phyloP scores from a whole-genome alignment of 305 asterid species.

The Fraxinus platypoda region DNA sequence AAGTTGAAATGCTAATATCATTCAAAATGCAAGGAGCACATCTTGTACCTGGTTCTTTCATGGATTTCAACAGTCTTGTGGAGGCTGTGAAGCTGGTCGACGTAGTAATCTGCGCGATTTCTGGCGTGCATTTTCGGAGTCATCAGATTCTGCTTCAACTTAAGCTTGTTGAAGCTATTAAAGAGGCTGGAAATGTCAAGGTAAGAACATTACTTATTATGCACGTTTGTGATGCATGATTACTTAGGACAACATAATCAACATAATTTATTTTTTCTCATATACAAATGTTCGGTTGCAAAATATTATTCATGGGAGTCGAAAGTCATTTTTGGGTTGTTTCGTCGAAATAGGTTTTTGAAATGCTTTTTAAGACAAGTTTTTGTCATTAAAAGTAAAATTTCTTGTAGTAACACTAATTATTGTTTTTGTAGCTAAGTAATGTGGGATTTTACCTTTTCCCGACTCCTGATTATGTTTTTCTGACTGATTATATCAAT shows the following conservation, averaged over 20 bases:
- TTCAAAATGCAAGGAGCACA: slow-evolving; percentile 46
- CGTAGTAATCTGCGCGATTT: slow-evolving; percentile 53
- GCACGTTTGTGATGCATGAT: not conserved
- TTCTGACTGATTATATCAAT: not conserved
- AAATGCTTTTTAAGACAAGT: not conserved
- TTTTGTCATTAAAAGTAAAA: not conserved
- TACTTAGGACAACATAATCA: not conserved
- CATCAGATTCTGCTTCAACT: slow-evolving; percentile 53
- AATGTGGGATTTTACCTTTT: not conserved
- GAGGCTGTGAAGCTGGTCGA: slow-evolving; percentile 56
- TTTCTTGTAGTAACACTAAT: not conserved
- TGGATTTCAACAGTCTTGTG: slow-evolving; percentile 41
- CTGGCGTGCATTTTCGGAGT: slow-evolving; percentile 51
- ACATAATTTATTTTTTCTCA: not conserved
- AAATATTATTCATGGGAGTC: not conserved
- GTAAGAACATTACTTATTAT: slow-evolving; percentile 16
- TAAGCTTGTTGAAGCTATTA: slow-evolving; percentile 54
- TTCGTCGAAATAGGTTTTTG: not conserved
- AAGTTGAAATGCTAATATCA: slow-evolving; percentile 38
- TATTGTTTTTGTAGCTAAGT: not conserved
- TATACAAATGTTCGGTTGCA: not conserved
- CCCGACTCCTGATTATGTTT: not conserved
- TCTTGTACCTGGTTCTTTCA: slow-evolving; percentile 43
- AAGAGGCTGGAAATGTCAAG: slow-evolving; percentile 67
- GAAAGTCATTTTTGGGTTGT: not conserved